These are phyloP conservation scores for Phlyctochytrium bullatum DNA, from an alignment of 192 early-diverging fungal genomes.

Conservation along the genomic window DNA sequence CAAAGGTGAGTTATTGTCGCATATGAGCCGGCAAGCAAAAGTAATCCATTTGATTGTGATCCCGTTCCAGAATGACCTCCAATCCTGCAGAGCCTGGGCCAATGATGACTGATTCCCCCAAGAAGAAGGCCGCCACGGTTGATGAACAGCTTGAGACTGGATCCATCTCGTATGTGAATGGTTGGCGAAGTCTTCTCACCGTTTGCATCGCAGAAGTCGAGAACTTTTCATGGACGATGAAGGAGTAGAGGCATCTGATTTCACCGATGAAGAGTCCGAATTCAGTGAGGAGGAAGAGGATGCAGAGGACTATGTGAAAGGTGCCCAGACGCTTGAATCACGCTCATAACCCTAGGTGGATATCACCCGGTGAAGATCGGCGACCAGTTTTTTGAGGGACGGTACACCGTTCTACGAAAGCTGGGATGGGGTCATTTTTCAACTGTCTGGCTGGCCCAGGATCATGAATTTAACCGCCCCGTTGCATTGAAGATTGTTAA, in stretches of 20 bases:
- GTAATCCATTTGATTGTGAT: too few relatives aligned
- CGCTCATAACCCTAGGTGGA: slow-evolving; percentile 53
- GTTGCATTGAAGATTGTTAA: slow-evolving; percentile 98
- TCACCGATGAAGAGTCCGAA: slow-evolving; percentile 26
- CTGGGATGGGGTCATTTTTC: slow-evolving; percentile 99
- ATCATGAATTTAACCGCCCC: slow-evolving; percentile 71
- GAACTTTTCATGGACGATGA: neutral
- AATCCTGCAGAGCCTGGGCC: too few relatives aligned
- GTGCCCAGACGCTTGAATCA: slow-evolving; percentile 9
- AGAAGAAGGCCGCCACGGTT: neutral
- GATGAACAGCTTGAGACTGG: neutral
- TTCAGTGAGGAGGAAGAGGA: slow-evolving; percentile 76
- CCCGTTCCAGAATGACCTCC: too few relatives aligned
- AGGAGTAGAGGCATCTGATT: neutral
- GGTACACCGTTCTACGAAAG: slow-evolving; percentile 87
- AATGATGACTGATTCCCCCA: too few relatives aligned
- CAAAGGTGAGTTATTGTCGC: too few relatives aligned
- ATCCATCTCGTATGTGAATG: neutral
- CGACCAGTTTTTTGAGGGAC: slow-evolving; percentile 73
- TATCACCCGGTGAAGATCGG: slow-evolving; percentile 89
- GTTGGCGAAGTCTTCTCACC: neutral
- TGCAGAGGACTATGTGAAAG: slow-evolving; percentile 84
- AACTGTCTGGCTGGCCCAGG: slow-evolving; percentile 92
- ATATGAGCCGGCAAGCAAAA: too few relatives aligned
- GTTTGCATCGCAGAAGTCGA: neutral